Evolutionary conservation across 129 eudicot species (phyloP).

Genomic region (Lonicera japonica): DNA sequence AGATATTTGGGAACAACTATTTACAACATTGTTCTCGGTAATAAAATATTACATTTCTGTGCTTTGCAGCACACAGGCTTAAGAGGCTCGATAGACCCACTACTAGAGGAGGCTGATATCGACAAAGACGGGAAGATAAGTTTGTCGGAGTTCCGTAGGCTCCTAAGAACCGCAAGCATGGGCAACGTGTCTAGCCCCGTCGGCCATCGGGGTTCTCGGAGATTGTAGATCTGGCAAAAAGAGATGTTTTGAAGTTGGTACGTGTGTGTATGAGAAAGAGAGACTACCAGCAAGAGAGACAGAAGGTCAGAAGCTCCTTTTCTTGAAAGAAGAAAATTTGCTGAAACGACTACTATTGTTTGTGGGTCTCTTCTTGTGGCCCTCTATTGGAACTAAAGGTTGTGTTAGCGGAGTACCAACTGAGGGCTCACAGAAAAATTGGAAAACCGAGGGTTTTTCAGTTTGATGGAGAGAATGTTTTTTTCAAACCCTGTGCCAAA

Average conservation of each 20-base stretch:
- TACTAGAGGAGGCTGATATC: conserved; percentile 85
- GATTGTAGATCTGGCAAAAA: conserved; percentile 9
- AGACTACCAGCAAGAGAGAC: too few species aligned
- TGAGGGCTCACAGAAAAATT: too few species aligned
- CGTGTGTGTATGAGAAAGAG: too few species aligned
- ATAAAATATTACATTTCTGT: background rate
- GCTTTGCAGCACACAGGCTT: conserved; percentile 70
- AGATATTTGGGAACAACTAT: too few species aligned
- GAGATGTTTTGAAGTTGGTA: background rate
- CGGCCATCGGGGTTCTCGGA: conserved; percentile 24
- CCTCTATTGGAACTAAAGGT: too few species aligned
- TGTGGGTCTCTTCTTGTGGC: background rate
- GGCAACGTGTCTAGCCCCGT: conserved; percentile 40
- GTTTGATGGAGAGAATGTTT: too few species aligned
- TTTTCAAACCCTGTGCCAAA: too few species aligned
- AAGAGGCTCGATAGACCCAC: conserved; percentile 81
- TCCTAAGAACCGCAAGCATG: conserved; percentile 85
- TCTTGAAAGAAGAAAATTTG: background rate
- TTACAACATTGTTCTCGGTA: too few species aligned
- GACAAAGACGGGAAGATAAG: conserved; percentile 95
- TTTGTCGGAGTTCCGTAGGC: conserved; percentile 79
- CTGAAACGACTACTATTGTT: background rate
- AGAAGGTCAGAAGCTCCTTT: conserved; percentile 1
- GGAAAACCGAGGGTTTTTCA: too few species aligned
- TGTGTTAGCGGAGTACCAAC: too few species aligned